A percentile compares a stretch with the other conserved stretches of the same genome.
Conservation (phyloP, 768 basidiomycete genomes). For the Lentinula sp. region DNA sequence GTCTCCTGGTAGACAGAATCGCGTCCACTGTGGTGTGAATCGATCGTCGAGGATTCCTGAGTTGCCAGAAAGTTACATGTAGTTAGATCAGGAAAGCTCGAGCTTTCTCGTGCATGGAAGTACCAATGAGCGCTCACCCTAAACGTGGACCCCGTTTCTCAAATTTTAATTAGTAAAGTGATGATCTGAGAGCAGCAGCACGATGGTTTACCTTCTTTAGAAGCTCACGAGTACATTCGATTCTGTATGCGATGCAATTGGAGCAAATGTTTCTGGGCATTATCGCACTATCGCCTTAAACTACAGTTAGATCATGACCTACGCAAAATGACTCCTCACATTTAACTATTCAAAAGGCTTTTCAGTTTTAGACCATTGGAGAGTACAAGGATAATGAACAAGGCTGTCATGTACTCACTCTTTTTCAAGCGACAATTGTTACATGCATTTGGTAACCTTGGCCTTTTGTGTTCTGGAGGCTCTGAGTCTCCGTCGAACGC, state of each 20-base stretch:
- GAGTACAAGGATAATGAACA: slow-evolving; percentile 25
- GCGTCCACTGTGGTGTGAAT: not conserved
- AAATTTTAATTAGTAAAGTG: not conserved
- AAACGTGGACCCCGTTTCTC: slow-evolving; percentile 36
- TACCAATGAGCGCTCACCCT: slow-evolving; percentile 15
- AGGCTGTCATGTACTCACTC: slow-evolving; percentile 45
- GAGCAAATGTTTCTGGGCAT: slow-evolving; percentile 30
- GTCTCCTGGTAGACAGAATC: not conserved
- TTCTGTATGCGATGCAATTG: slow-evolving; percentile 26
- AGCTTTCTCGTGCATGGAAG: not conserved
- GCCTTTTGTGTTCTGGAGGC: not conserved
- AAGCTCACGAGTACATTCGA: slow-evolving; percentile 22
- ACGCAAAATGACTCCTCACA: not conserved
- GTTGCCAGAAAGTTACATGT: slow-evolving; percentile 13
- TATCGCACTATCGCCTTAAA: slow-evolving; percentile 34
- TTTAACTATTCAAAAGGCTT: not conserved
- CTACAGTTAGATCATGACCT: not conserved
- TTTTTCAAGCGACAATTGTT: slow-evolving; percentile 60
- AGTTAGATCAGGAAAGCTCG: slow-evolving; percentile 17
- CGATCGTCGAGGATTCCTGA: slow-evolving; percentile 18
- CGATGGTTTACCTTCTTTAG: not conserved
- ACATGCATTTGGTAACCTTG: slow-evolving; percentile 21
- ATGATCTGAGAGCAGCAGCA: not conserved
- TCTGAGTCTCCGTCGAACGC: not conserved
- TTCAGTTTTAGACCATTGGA: not conserved